These are phyloP conservation scores for Tarenaya hassleriana DNA, from an alignment of 345 rosid species.

Conservation along the genomic window DNA sequence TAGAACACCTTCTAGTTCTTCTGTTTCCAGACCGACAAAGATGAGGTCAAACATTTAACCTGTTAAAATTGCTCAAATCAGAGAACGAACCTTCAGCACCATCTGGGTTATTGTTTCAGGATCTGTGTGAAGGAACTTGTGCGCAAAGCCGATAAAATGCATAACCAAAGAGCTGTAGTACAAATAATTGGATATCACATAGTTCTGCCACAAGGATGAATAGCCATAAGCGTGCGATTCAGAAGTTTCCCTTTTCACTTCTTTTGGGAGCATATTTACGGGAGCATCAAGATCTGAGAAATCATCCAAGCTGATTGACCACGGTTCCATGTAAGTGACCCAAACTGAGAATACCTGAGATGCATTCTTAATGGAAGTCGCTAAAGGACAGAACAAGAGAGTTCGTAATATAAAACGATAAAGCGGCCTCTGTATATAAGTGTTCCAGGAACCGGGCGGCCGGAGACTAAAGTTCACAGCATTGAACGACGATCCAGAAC, in stretches of 20 bases:
- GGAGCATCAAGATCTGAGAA: constrained; percentile 53
- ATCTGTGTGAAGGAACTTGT: constrained; percentile 89
- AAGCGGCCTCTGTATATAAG: constrained; percentile 63
- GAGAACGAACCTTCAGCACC: constrained; percentile 71
- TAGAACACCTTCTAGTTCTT: neutral
- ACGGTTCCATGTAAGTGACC: constrained; percentile 76
- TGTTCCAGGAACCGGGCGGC: constrained; percentile 60
- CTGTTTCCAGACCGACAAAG: neutral
- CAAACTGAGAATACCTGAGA: constrained; percentile 78
- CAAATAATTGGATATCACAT: constrained; percentile 73
- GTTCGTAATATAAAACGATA: constrained; percentile 77
- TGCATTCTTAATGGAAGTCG: constrained; percentile 68
- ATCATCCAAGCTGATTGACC: constrained; percentile 55
- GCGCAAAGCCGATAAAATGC: constrained; percentile 95
- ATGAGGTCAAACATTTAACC: neutral
- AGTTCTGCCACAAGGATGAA: constrained; percentile 60
- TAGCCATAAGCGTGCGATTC: constrained; percentile 37
- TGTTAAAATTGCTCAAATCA: constrained; percentile 10
- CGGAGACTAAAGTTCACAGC: constrained; percentile 27
- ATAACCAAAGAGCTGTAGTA: constrained; percentile 81
- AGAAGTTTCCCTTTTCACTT: constrained; percentile 30
- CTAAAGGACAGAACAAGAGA: constrained; percentile 70
- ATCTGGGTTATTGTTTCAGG: constrained; percentile 70
- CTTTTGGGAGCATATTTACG: constrained; percentile 37
- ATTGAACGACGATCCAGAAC: constrained; percentile 38